A percentile compares a stretch with the other conserved stretches of the same genome.
phyloP scores from a whole-genome alignment of 768 basidiomycete genomes.

The Pilatotrama ljubarskyi region DNA sequence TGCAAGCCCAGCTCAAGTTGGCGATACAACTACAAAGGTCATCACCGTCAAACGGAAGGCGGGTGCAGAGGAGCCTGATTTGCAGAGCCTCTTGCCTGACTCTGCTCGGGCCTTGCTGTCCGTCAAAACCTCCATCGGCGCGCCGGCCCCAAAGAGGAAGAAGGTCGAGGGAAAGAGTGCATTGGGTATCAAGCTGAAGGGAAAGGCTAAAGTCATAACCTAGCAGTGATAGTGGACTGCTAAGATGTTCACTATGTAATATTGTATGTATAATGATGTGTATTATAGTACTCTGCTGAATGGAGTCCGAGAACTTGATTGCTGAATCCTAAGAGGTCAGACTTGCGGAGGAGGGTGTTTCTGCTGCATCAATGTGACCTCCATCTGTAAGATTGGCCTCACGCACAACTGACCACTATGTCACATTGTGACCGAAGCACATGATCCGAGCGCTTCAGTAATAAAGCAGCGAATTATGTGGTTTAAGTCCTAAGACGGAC shows the following conservation, averaged over 20 bases:
- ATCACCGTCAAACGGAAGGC: constrained; percentile 89
- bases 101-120: constrained; percentile 58
- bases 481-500: neutral
- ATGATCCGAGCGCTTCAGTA: neutral
- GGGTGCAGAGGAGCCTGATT: constrained; percentile 70
- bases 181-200: constrained; percentile 72
- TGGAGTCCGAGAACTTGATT: no score
- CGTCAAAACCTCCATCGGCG: constrained; percentile 42
- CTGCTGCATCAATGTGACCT: neutral
- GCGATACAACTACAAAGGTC: constrained; percentile 29
- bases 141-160: constrained; percentile 56
- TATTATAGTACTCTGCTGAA: neutral
- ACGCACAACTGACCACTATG: neutral
- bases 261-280: neutral
- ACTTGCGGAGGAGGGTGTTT: neutral
- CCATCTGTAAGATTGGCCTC: neutral
- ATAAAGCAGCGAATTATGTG: neutral
- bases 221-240: neutral
- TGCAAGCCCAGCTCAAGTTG: constrained; percentile 5
- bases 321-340: neutral
- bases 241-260: neutral
- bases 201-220: constrained; percentile 38
- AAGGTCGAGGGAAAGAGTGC: constrained; percentile 61
- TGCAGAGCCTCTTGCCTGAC: constrained; percentile 68
- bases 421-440: neutral